Base-by-base conservation (phyloP, 2,329 filamentous ascomycete genomes). In the Alternaria novae-zelandiae region DNA sequence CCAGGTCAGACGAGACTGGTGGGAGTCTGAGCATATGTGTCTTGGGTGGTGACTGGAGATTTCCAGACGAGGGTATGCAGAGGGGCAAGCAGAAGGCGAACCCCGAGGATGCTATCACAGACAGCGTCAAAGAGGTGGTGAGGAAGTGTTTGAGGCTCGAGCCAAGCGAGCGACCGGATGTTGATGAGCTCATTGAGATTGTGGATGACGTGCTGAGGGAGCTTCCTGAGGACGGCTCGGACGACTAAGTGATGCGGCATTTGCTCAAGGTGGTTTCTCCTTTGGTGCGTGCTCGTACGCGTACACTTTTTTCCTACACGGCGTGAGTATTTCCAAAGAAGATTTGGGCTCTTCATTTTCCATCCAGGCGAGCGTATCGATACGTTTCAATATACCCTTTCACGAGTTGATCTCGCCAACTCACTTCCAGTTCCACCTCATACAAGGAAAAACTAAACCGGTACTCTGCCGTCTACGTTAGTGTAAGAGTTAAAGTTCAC, bases 1-100 rank as follows among this genome's bases (percentile, higher is more conserved):
- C 94, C 78, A 90, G 96, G 65, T 95, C 91, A 69, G 96, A 99
- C 79, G 95, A 99, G 83, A 98, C 96, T 0, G 96, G 96, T 68
- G 96, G 96, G 47, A 96, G 91, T 69, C 83, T 99, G 68, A 96
- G 92, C 71, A 91, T 98, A 70, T 98, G 95, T 78, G 92, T 98
- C 17, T 83, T 97, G 15, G 92, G 94, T 64, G 96, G 95, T 43
- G 95, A 98, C 81, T 99, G 96, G 95, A 87, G 94, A 55, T 99
- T 98, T 80, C 96, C 96, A 0, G 94, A 97, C 72, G 94, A 97
- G 78, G 90, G 90, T 57, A 83, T 78, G 7, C 82, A 82, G 72
- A 83, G 82, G 53, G 84, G 87, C 47, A 88, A 89, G 78, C 83
- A 85, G 69, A 86, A 86, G 68, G 62, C 64, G 43, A 70, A 67